Evolutionary conservation across 352 stramenopile species (phyloP).

Genomic region (Phytophthora sp.): DNA sequence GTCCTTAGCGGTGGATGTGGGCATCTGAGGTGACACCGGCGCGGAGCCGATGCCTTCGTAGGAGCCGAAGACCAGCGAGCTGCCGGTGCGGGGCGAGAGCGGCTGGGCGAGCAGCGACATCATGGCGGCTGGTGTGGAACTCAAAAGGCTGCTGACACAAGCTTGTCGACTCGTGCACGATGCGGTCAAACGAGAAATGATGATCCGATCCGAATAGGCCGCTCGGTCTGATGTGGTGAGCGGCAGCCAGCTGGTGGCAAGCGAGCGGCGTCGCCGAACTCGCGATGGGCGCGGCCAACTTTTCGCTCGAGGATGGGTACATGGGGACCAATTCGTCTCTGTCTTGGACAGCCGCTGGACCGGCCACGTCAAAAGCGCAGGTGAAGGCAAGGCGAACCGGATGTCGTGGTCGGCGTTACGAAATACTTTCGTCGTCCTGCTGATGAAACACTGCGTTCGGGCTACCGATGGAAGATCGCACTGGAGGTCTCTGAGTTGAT

Average conservation of each 20-base stretch:
- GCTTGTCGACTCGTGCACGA: conserved; percentile 2
- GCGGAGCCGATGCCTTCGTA: conserved; percentile 10
- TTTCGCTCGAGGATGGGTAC: conserved; percentile 28
- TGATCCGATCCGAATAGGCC: conserved; percentile 22
- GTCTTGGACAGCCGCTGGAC: conserved; percentile 17
- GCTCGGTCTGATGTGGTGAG: conserved; percentile 22
- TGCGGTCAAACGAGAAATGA: conserved; percentile 39
- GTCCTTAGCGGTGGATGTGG: conserved; percentile 26
- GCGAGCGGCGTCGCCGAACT: conserved; percentile 15
- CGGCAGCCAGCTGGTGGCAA: conserved; percentile 28
- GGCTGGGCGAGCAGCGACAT: conserved; percentile 44
- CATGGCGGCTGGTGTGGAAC: conserved; percentile 22
- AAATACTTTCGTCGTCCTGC: conserved; percentile 14
- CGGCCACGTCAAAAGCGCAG: conserved; percentile 20
- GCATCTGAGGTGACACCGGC: background rate
- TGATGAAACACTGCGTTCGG: background rate
- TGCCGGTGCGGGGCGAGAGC: conserved; percentile 24
- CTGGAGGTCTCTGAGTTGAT: too few relatives aligned
- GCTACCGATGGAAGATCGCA: background rate
- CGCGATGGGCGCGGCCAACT: too few relatives aligned
- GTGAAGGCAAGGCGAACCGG: conserved; percentile 24
- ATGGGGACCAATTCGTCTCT: conserved; percentile 27
- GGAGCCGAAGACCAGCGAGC: conserved; percentile 21
- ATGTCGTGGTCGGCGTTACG: conserved; percentile 14
- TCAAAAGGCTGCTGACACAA: conserved; percentile 22